Base-by-base conservation (phyloP, 495 filamentous ascomycete genomes). In the Eremomyces bilateralis region DNA sequence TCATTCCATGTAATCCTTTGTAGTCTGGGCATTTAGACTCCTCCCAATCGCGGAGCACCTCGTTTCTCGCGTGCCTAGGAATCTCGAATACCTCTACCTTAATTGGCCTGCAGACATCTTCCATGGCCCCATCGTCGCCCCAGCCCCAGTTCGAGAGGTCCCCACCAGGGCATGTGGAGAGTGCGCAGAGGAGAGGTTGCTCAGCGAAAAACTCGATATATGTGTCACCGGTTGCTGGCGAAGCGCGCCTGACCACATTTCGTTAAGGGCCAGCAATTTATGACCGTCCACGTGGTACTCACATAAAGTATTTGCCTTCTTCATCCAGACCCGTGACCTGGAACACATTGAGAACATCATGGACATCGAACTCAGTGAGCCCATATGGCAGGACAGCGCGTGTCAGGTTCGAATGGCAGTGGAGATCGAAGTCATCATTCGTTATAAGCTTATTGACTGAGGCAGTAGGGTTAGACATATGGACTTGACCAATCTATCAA, bases 291-390 rank as follows among this genome's bases (percentile, higher is more conserved):
- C n/a, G 6, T 15, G 20, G 31, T 22, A 37, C 40, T 33, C 48
- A 63, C 78, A 84, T 84, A 38, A 76, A 83, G 37, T 82, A 88
- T 29, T 69, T 63, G 1, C 73, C 79, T 37, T 76, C 53, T 32
- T 66, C 58, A 40, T 82, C 68, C 36, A 83, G 47, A 0, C 75
- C 76, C 0, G 77, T 83, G 17, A 80, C 76, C 46, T 82, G 76
- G 43, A 88, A 84, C 16, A 84, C 61, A 48, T 84, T 83, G 34
- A 84, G 53, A 1, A 84, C 76, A 53, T 84, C 76, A 42, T 83
- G 79, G 8, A 83, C 67, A 53, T 83, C 76, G 29, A 63, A 54
- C 49, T 84, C 79, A 6, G 61, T 65, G 33, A 83, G 44, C 0
- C 73, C 75, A 47, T 63, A 71, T 0, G 70, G 71, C 1, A 71